Conservation (phyloP, 495 filamentous ascomycete species). For the Penicillium waksmanii region DNA sequence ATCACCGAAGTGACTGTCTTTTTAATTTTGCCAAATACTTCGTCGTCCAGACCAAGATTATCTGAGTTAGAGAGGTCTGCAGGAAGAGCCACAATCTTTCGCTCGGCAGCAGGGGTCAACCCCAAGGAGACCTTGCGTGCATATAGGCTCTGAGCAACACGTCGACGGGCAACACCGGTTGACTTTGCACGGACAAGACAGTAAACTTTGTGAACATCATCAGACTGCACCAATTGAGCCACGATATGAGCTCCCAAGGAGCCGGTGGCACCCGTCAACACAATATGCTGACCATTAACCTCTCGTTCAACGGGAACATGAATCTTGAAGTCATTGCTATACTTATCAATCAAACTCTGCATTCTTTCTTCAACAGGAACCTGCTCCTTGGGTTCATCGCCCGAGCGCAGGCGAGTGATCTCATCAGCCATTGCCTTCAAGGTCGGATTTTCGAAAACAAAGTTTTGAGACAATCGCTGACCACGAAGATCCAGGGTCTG, state of each 20-base stretch:
- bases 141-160: slow-evolving; percentile 54
- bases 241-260: slow-evolving; percentile 61
- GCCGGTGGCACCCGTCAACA: slow-evolving; percentile 68
- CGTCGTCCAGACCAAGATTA: slow-evolving; percentile 47
- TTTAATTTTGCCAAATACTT: slow-evolving; percentile 41
- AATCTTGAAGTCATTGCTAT: slow-evolving; percentile 32
- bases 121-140: slow-evolving; percentile 30
- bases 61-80: slow-evolving; percentile 39
- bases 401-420: slow-evolving; percentile 17
- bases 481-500: slow-evolving; percentile 31
- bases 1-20: slow-evolving; percentile 53
- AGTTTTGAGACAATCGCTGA: slow-evolving; percentile 40
- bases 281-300: slow-evolving; percentile 25
- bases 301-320: slow-evolving; percentile 29
- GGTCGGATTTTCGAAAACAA: slow-evolving; percentile 45
- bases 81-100: slow-evolving; percentile 46
- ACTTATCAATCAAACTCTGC: slow-evolving; percentile 36
- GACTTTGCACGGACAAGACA: slow-evolving; percentile 60
- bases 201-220: slow-evolving; percentile 46
- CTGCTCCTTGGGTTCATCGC: slow-evolving; percentile 15
- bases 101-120: slow-evolving; percentile 20
- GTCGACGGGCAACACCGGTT: slow-evolving; percentile 44
- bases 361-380: slow-evolving; percentile 27
- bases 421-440: slow-evolving; percentile 32
- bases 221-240: slow-evolving; percentile 31